phyloP scores from a whole-genome alignment of 306 rosid species.

The Rosa multiflora region DNA sequence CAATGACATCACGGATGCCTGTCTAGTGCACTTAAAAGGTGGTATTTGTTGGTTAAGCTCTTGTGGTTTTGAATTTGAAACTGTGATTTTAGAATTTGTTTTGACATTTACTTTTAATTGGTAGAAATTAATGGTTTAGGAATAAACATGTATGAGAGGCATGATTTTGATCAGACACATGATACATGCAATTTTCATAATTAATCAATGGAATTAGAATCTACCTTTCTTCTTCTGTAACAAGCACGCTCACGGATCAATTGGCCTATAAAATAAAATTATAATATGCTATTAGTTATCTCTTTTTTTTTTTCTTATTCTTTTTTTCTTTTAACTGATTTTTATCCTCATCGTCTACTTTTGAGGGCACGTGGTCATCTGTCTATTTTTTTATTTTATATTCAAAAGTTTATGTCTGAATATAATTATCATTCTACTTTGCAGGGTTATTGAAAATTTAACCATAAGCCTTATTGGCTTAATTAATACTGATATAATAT shows the following conservation, averaged over 20 bases:
- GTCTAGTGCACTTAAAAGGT: slow-evolving; percentile 87
- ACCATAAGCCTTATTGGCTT: too few species aligned
- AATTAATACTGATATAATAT: background rate
- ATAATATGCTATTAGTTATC: too few species aligned
- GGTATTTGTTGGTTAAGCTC: slow-evolving; percentile 17
- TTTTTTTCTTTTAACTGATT: too few species aligned
- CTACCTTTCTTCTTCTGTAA: background rate
- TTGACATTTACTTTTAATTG: background rate
- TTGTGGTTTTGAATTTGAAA: background rate
- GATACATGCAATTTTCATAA: background rate
- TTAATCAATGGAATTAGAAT: background rate
- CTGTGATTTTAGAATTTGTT: background rate
- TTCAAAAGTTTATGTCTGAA: too few species aligned
- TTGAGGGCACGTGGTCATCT: too few species aligned
- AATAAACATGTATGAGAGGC: background rate
- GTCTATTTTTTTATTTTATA: too few species aligned
- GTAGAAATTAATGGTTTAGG: slow-evolving; percentile 2
- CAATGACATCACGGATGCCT: slow-evolving; percentile 61
- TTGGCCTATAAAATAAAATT: too few species aligned
- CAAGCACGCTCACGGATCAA: too few species aligned
- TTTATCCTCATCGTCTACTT: too few species aligned
- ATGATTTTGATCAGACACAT: background rate
- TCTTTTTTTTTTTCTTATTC: too few species aligned
- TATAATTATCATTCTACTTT: too few species aligned
- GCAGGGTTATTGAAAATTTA: too few species aligned